Evolutionary conservation across 1,284 basidiomycete genomes (phyloP).

Genomic region (Sporisorium reilianum): DNA sequence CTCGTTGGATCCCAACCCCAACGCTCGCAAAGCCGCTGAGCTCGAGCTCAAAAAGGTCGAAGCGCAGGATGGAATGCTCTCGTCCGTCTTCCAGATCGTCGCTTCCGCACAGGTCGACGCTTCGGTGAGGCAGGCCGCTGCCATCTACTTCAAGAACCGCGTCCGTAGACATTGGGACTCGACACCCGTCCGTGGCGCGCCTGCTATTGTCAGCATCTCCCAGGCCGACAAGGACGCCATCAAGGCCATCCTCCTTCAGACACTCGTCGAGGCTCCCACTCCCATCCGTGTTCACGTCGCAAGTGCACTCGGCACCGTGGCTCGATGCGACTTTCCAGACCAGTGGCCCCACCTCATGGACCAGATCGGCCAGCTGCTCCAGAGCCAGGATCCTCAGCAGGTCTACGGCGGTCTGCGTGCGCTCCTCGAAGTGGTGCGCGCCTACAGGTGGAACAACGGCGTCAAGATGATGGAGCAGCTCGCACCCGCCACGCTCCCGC

Average conservation of each 20-base stretch:
- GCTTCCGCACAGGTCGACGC: slow-evolving; percentile 53
- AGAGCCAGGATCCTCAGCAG: slow-evolving; percentile 48
- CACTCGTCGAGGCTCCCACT: slow-evolving; percentile 55
- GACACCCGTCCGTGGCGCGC: slow-evolving; percentile 23
- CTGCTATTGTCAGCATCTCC: slow-evolving; percentile 34
- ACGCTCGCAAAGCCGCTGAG: slow-evolving; percentile 65
- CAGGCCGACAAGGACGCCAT: slow-evolving; percentile 55
- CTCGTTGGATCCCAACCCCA: slow-evolving; percentile 60
- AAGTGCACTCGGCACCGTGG: slow-evolving; percentile 55
- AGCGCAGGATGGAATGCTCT: slow-evolving; percentile 64
- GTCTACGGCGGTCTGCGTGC: slow-evolving; percentile 64
- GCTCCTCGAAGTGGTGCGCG: slow-evolving; percentile 63
- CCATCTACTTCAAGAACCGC: slow-evolving; percentile 68
- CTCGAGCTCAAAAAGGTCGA: slow-evolving; percentile 66
- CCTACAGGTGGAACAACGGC: slow-evolving; percentile 63
- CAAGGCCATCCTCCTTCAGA: slow-evolving; percentile 51
- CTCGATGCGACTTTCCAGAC: slow-evolving; percentile 61
- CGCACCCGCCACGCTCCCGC: slow-evolving; percentile 59
- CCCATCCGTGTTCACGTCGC: slow-evolving; percentile 61
- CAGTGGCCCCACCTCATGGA: slow-evolving; percentile 65
- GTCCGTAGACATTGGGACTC: slow-evolving; percentile 61
- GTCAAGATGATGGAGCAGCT: slow-evolving; percentile 61
- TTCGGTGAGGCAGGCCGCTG: slow-evolving; percentile 62
- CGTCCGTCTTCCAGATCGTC: slow-evolving; percentile 62
- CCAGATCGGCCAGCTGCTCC: slow-evolving; percentile 56